Conservation (phyloP, 2,329 filamentous ascomycete species). For the Diplodia intermedia region DNA sequence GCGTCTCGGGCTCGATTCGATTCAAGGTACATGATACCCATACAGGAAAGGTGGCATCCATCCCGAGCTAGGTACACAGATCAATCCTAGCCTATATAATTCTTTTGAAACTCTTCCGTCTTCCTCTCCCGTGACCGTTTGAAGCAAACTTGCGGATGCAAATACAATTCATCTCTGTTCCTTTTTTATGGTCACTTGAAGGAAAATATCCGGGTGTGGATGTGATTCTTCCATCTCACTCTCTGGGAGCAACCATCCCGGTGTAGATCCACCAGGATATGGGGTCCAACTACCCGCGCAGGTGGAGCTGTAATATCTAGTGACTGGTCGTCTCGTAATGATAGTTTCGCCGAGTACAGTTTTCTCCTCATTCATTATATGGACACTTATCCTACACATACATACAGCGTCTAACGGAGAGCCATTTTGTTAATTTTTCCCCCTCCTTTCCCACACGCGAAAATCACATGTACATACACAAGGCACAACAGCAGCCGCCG, state of each 20-base stretch:
- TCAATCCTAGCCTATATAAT: background rate
- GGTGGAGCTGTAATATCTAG: background rate
- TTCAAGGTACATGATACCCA: slow-evolving; percentile 17
- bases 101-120: background rate
- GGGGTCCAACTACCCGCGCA: background rate
- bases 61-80: slow-evolving; percentile 6
- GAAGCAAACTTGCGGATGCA: background rate
- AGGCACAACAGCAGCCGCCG: background rate
- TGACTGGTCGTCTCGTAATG: background rate
- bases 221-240: background rate
- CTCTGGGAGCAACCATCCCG: too few species aligned
- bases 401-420: background rate
- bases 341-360: background rate
- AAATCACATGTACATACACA: background rate
- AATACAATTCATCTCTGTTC: background rate
- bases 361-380: background rate
- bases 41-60: background rate
- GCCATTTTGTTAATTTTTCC: background rate
- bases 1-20: background rate
- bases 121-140: background rate
- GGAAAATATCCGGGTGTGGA: background rate
- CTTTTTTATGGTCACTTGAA: background rate
- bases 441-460: too few species aligned
- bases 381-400: background rate
- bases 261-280: background rate